Percentiles rank a stretch among this genome's conserved stretches.
Conservation (phyloP, 2,329 filamentous ascomycete species). For the Fusarium continuum region DNA sequence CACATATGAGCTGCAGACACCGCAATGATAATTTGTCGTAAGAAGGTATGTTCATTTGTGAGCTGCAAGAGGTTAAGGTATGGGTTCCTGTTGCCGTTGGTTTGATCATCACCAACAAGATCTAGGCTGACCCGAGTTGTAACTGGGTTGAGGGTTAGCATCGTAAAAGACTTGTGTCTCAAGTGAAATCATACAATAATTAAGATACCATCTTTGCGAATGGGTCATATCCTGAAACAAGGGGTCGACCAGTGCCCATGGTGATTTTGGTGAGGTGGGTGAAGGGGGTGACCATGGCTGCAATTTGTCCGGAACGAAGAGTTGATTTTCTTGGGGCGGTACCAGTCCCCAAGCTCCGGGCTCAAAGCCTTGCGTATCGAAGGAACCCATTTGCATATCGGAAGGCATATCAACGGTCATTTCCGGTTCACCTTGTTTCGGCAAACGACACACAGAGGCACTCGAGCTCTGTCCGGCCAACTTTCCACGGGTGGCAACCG, state of each 20-base stretch:
- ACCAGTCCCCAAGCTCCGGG: constrained; percentile 13
- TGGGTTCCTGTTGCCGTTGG: constrained; percentile 53
- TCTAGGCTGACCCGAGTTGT: constrained; percentile 60
- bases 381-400: constrained; percentile 19
- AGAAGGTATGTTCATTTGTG: constrained; percentile 50
- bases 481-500: constrained; percentile 55
- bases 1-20: constrained; percentile 59
- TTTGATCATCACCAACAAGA: constrained; percentile 57
- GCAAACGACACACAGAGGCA: constrained; percentile 33
- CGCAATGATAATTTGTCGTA: constrained; percentile 58
- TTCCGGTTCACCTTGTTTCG: constrained; percentile 21
- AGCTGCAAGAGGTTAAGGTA: constrained; percentile 56
- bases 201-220: constrained; percentile 53
- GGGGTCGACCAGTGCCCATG: constrained; percentile 54
- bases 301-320: constrained; percentile 12
- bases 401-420: constrained; percentile 1
- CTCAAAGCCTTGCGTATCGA: constrained; percentile 8
- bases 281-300: constrained; percentile 26
- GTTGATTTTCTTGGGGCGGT: constrained; percentile 26
- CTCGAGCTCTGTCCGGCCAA: constrained; percentile 51
- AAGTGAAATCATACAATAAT: constrained; percentile 47
- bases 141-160: constrained; percentile 47
- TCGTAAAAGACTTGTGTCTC: neutral
- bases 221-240: constrained; percentile 62
- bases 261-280: constrained; percentile 29